phyloP scores from a whole-genome alignment of 2,329 filamentous ascomycete genomes.

The Apiospora sp. region DNA sequence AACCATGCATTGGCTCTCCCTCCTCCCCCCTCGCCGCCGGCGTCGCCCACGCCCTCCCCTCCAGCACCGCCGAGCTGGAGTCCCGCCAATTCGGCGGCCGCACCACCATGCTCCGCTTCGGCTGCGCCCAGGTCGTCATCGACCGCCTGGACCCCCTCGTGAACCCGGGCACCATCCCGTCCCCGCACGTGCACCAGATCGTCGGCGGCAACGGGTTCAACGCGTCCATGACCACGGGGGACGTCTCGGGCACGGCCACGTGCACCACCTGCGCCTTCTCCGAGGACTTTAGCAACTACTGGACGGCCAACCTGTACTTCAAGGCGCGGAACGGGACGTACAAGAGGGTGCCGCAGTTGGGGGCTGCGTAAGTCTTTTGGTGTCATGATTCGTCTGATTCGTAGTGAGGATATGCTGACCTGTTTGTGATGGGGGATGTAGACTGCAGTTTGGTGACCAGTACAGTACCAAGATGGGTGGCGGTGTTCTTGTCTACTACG shows the following conservation, averaged over 20 bases:
- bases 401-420: background rate
- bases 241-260: conserved; percentile 36
- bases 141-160: conserved; percentile 43
- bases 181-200: conserved; percentile 43
- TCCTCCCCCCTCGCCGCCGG: background rate
- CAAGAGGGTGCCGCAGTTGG: conserved; percentile 35
- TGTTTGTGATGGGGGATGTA: background rate
- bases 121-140: conserved; percentile 45
- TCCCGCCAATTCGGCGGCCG: conserved; percentile 8
- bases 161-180: conserved; percentile 40
- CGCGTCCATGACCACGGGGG: conserved; percentile 33
- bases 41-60: background rate
- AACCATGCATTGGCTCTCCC: background rate
- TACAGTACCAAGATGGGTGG: conserved; percentile 29
- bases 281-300: conserved; percentile 45
- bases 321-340: conserved; percentile 38
- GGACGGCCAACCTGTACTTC: conserved; percentile 44
- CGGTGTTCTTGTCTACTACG: conserved; percentile 37
- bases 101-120: conserved; percentile 43
- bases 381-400: conserved; percentile 16
- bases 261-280: conserved; percentile 45
- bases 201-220: conserved; percentile 44
- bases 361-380: conserved; percentile 32
- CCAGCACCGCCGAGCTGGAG: background rate
- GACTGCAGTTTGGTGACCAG: conserved; percentile 34